Evolutionary conservation across 2,329 filamentous ascomycete genomes (phyloP), one percentile per base, ranked within the genome.

Genomic region (Aspergillus fumigatiaffinis): DNA sequence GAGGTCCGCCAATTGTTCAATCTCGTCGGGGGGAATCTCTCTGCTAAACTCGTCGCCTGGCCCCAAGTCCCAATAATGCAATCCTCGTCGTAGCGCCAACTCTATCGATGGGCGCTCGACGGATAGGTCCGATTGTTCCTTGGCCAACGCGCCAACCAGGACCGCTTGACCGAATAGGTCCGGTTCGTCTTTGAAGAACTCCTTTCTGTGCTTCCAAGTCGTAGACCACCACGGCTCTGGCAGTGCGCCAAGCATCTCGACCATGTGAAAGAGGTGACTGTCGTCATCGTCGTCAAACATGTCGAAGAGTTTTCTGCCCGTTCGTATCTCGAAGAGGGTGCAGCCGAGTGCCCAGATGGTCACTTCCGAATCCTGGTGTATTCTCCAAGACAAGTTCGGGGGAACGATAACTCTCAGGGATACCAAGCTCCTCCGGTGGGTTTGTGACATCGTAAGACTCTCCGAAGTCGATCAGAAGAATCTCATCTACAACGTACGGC

Each of bases 271-370:
- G 14, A 35, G 32, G 32, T 35, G 14, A 14, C 32, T 17, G 6
- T 52, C 50, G 5, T 10, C 10, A 21, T 38, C 17, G 1, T 52
- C 28, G 17, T 21, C 28, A 21, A 52, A 52, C 50, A 26, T 23
- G 9, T n/a, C 10, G 14, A 53, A 32, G n/a, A 53, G 26, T 12
- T 23, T 46, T 21, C n/a, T n/a, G 14, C 25, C 51, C 5, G 51
- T 48, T 21, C 51, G 51, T 8, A 53, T 46, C n/a, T 28, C 51
- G 29, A 47, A 53, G 17, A 53, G 8, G n/a, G 51, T 47, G 42
- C 51, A 53, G 41, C 41, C 51, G 28, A 53, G 42, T 48, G 51
- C 51, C 51, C 51, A 48, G 17, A 38, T n/a, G 9, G 23, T 53
- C 51, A 23, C 41, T 25, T 8, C 12, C 51, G 23, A 35, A 8